A percentile compares a stretch with the other conserved stretches of the same genome.
Conservation (phyloP, 768 basidiomycete genomes). For the Lactarius psammicola region DNA sequence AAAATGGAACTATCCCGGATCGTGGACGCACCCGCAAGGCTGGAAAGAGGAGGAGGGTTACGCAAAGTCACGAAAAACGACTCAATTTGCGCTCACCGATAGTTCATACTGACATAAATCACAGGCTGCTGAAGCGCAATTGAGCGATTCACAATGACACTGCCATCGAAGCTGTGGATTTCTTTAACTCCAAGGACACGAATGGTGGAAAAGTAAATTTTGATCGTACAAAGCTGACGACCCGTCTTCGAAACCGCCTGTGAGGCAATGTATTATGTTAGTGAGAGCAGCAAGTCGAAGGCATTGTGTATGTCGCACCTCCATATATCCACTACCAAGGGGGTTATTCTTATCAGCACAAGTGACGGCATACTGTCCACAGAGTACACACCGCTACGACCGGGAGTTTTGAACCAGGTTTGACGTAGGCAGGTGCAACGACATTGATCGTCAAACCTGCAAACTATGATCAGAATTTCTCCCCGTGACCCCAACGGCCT, state of each 20-base stretch:
- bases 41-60: neutral
- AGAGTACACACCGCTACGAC: constrained; percentile 30
- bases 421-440: constrained; percentile 21
- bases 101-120: constrained; percentile 33
- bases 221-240: neutral
- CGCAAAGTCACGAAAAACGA: neutral
- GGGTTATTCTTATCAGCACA: neutral
- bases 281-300: neutral
- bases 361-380: neutral
- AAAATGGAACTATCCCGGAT: too few species aligned
- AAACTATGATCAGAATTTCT: neutral
- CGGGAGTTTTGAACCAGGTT: constrained; percentile 24
- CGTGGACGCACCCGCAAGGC: constrained; percentile 17
- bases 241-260: constrained; percentile 10
- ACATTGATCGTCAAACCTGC: constrained; percentile 32
- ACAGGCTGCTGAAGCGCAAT: constrained; percentile 29
- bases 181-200: neutral
- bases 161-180: constrained; percentile 6
- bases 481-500: neutral
- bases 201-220: too few species aligned
- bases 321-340: constrained; percentile 31
- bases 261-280: neutral
- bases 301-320: constrained; percentile 10
- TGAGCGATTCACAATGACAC: constrained; percentile 30
- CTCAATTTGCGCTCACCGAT: constrained; percentile 22